Evolutionary conservation across 1,284 basidiomycete species (phyloP).

Genomic region (Microbotryum violaceum): DNA sequence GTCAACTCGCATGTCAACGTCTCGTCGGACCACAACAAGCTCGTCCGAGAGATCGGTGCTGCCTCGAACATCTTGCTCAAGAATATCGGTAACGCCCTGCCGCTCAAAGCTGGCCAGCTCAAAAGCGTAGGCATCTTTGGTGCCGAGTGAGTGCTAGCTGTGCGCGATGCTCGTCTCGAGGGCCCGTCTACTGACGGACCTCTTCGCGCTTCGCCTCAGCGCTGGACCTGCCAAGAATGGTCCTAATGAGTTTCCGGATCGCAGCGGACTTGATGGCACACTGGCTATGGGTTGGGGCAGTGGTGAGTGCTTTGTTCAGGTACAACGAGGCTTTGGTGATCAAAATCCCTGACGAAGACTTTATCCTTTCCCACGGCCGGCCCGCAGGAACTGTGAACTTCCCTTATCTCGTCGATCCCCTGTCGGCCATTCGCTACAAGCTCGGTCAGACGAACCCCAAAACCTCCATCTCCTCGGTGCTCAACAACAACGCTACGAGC

Average conservation of each 20-base stretch:
- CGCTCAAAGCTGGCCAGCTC: constrained; percentile 48
- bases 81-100: constrained; percentile 54
- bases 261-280: constrained; percentile 26
- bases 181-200: too few relatives aligned
- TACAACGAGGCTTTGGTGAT: background rate
- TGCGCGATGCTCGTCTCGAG: background rate
- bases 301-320: constrained; percentile 31
- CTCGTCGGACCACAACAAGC: constrained; percentile 59
- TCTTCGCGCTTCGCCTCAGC: constrained; percentile 45
- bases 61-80: constrained; percentile 67
- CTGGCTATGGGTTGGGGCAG: constrained; percentile 42
- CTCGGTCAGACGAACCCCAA: constrained; percentile 13
- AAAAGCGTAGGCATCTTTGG: constrained; percentile 45
- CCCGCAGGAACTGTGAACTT: constrained; percentile 18
- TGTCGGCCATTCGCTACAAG: constrained; percentile 23
- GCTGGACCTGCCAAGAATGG: constrained; percentile 9
- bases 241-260: background rate
- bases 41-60: constrained; percentile 59
- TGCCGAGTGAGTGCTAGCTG: background rate
- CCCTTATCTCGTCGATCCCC: constrained; percentile 35
- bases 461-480: constrained; percentile 19
- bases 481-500: constrained; percentile 19
- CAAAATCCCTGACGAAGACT: background rate
- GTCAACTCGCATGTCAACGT: constrained; percentile 55
- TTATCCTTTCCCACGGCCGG: constrained; percentile 16